Conservation (phyloP, 768 basidiomycete genomes). For the Clitopilus passeckerianus region DNA sequence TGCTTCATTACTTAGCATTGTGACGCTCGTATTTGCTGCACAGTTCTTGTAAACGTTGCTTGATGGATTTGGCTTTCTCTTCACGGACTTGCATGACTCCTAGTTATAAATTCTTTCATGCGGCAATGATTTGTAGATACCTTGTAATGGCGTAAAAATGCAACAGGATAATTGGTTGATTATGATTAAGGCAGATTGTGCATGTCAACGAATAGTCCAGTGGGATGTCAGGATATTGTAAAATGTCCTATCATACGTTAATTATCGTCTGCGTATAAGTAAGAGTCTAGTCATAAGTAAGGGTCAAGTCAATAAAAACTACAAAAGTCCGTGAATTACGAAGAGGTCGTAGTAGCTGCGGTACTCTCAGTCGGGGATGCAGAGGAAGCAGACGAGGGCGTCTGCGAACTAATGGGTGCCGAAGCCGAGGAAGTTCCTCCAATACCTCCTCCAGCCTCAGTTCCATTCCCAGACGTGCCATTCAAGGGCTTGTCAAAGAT, state of each 20-base stretch:
- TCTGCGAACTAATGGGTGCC: conserved; percentile 1
- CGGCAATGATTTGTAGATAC: neutral
- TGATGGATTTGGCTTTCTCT: neutral
- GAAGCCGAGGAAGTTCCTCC: neutral
- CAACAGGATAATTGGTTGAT: neutral
- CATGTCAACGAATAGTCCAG: too few relatives aligned
- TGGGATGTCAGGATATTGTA: too few relatives aligned
- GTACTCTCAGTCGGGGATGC: neutral
- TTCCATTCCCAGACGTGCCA: conserved; percentile 1
- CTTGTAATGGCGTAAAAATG: neutral
- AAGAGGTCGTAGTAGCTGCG: neutral
- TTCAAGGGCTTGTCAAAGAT: conserved; percentile 4
- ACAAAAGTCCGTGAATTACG: neutral
- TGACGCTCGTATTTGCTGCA: neutral
- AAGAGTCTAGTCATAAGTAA: too few relatives aligned
- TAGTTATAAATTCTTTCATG: neutral
- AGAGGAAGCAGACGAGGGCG: neutral
- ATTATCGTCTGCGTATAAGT: too few relatives aligned
- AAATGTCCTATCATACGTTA: too few relatives aligned
- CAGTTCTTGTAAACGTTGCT: neutral
- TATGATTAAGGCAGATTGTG: neutral
- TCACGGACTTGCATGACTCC: neutral
- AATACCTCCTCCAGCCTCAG: neutral
- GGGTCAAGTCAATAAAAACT: too few relatives aligned
- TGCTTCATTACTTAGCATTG: neutral